Base-by-base conservation (phyloP, 192 early-diverging fungal species). In the Coemansia sp. region DNA sequence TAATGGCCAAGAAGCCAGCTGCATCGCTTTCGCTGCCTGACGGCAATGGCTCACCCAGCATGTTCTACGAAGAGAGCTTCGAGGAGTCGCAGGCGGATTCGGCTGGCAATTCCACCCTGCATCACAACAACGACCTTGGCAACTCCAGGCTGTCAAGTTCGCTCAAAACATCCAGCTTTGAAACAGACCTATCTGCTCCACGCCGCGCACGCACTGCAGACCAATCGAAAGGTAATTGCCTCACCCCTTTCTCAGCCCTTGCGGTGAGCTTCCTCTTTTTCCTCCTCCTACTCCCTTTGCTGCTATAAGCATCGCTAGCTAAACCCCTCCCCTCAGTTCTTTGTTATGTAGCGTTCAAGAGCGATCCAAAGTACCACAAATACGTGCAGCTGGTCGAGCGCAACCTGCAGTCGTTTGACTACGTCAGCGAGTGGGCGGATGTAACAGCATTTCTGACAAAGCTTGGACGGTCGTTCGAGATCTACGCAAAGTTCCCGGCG, bases 381-480 rank as follows among this genome's bases (percentile, higher is more conserved):
- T 96, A 95, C 63, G 88, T 87, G 33, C 88, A 91, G 48, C 78
- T 89, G 26, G 88, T 98, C 11, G 94, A 96, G 45, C 89, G 89
- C 62, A 93, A 91, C 59, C 71, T 98, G 59, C 90, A 92, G 71
- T 91, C 91, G n/a, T 98, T 98, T 72, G 95, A 98, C 75, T 88
- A 90, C 46, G 90, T 98, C 5, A 91, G 88, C 71, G 95, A 98
- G 72, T 98, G 95, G 95, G 94, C 94, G 0, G 95, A 98, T 83
- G 90, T 96, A 34, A 96, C 93, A 56, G 89, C 94, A 38, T 95
- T 95, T 67, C 77, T 98, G 26, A 88, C 90, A 36, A 91, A 89
- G 72, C 89, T 98, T 14, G 84, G 90, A 63, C 90, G 89, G 88
- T 87, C 92, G 0, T 89, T 97, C 64, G 89, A 93, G 84, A 87